Conservation (phyloP, 352 stramenopile species). For the Phytophthora fragariae region DNA sequence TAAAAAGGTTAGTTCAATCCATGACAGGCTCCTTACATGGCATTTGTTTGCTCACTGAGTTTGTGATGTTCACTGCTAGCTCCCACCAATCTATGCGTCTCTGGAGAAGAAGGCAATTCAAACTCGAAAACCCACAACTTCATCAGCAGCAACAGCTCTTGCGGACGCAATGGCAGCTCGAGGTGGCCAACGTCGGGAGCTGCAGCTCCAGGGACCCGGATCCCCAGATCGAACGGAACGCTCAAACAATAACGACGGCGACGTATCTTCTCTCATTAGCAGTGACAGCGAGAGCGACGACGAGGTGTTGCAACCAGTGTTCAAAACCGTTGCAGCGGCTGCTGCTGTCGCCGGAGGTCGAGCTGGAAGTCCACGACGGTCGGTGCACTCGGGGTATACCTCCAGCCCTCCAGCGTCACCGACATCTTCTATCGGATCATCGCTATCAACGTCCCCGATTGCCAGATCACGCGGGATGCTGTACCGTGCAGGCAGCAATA, state of each 20-base stretch:
- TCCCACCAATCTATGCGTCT: constrained; percentile 20
- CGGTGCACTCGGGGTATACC: constrained; percentile 40
- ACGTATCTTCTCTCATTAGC: constrained; percentile 81
- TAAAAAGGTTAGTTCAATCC: constrained; percentile 32
- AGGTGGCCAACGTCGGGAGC: constrained; percentile 21
- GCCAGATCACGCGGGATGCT: constrained; percentile 23
- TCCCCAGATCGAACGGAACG: constrained; percentile 12
- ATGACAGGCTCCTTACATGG: too few relatives aligned
- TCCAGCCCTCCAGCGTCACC: constrained; percentile 58
- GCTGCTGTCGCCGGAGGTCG: constrained; percentile 16
- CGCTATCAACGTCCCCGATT: constrained; percentile 51
- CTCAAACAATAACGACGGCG: constrained; percentile 49
- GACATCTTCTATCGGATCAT: constrained; percentile 52
- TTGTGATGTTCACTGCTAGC: constrained; percentile 3
- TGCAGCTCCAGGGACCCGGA: constrained; percentile 15
- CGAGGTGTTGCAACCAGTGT: constrained; percentile 65
- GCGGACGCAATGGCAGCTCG: constrained; percentile 32
- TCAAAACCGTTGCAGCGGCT: constrained; percentile 47
- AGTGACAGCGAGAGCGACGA: constrained; percentile 83
- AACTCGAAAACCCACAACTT: constrained; percentile 31
- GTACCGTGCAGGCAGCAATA: constrained; percentile 46
- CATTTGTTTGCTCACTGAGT: neutral
- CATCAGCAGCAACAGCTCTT: constrained; percentile 28
- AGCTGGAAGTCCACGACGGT: constrained; percentile 19
- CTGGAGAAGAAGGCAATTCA: constrained; percentile 37